A percentile compares a stretch with the other conserved stretches of the same genome.
Conservation (phyloP, 2,329 filamentous ascomycete genomes). For the Scytalidium lignicola region DNA sequence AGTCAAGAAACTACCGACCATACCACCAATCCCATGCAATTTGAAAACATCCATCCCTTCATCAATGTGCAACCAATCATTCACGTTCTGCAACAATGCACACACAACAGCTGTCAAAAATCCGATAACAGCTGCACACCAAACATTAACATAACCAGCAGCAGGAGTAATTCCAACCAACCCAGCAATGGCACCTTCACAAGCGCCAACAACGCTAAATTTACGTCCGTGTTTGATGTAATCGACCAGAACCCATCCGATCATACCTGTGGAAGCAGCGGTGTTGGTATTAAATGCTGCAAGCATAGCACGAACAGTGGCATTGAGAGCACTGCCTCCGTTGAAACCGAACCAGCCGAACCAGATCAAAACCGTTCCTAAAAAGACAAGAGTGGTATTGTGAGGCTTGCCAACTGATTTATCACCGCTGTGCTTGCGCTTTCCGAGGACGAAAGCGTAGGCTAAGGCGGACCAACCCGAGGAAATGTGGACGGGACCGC, state of each 20-base stretch:
- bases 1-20: conserved; percentile 51
- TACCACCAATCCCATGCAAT: conserved; percentile 54
- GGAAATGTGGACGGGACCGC: conserved; percentile 60
- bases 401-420: conserved; percentile 51
- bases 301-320: conserved; percentile 46
- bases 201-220: conserved; percentile 47
- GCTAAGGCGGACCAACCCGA: conserved; percentile 59
- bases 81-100: conserved; percentile 42
- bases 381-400: conserved; percentile 58
- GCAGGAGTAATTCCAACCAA: conserved; percentile 55
- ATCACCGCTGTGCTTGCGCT: conserved; percentile 44
- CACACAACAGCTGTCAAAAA: conserved; percentile 43
- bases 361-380: conserved; percentile 62
- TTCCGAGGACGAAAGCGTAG: conserved; percentile 58
- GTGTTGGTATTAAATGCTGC: conserved; percentile 56
- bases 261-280: conserved; percentile 47
- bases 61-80: conserved; percentile 48
- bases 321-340: conserved; percentile 45
- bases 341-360: conserved; percentile 56
- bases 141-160: conserved; percentile 49
- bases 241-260: conserved; percentile 49
- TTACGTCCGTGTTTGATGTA: conserved; percentile 40
- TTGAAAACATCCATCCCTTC: conserved; percentile 57
- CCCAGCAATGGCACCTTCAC: conserved; percentile 50
- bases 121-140: conserved; percentile 46